Evolutionary conservation across 1,284 basidiomycete genomes (phyloP).

Genomic region (Cryptococcus amylolentus): DNA sequence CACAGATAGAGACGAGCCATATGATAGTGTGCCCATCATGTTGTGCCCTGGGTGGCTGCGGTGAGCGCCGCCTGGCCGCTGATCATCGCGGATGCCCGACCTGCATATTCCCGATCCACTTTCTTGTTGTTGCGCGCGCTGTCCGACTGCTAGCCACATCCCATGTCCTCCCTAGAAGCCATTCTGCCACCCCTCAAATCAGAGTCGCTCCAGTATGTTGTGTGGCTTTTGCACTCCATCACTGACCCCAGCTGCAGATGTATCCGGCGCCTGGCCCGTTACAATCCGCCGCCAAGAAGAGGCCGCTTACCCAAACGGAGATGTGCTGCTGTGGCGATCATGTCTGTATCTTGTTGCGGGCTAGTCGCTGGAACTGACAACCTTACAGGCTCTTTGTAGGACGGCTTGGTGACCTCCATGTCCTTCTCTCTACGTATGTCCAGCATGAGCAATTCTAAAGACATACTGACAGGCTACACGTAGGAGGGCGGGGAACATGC

Average conservation of each 20-base stretch:
- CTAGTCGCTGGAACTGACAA: background rate
- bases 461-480: background rate
- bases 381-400: constrained; percentile 64
- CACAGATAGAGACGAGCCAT: no score
- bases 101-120: no score
- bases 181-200: constrained; percentile 40
- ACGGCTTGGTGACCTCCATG: constrained; percentile 72
- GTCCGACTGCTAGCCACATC: no score
- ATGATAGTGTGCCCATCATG: no score
- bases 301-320: constrained; percentile 24
- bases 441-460: background rate
- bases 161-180: constrained; percentile 23
- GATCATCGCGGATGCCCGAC: no score
- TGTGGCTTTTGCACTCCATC: background rate
- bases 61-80: no score
- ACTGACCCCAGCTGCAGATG: constrained; percentile 25
- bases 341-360: constrained; percentile 18
- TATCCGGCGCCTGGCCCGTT: constrained; percentile 19
- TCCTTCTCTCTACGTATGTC: constrained; percentile 56
- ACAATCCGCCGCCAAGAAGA: no score
- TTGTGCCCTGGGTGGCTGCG: no score
- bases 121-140: no score
- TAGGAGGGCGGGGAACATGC: constrained; percentile 67
- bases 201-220: constrained; percentile 39
- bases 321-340: constrained; percentile 42